Conservation (phyloP, 768 basidiomycete genomes). For the Cyclocybe aegerita region DNA sequence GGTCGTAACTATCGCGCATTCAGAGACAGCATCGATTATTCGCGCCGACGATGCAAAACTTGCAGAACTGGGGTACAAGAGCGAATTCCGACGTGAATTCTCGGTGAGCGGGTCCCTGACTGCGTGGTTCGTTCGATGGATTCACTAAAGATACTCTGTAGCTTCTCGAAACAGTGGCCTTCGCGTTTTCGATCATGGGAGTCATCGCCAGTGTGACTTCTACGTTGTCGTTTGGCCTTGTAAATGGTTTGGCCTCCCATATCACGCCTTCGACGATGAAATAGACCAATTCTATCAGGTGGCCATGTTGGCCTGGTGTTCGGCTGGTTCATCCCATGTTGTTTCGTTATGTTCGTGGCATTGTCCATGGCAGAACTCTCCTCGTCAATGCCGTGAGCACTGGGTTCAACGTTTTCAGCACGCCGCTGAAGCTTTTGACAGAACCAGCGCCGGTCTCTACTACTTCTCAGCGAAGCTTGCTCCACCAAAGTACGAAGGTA, state of each 20-base stretch:
- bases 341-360: constrained; percentile 68
- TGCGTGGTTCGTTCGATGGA: neutral
- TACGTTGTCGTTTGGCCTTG: constrained; percentile 61
- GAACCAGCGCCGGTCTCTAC: constrained; percentile 77
- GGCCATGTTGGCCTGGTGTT: constrained; percentile 79
- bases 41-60: constrained; percentile 52
- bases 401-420: neutral
- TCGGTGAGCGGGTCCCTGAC: constrained; percentile 40
- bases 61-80: constrained; percentile 68
- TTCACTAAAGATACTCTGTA: constrained; percentile 16
- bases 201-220: constrained; percentile 69
- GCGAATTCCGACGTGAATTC: constrained; percentile 74
- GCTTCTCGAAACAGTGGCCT: constrained; percentile 63
- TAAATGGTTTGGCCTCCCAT: constrained; percentile 43
- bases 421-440: constrained; percentile 19
- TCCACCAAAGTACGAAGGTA: constrained; percentile 54
- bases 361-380: constrained; percentile 73
- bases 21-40: constrained; percentile 17
- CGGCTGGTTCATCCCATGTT: constrained; percentile 72
- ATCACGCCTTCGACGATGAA: neutral
- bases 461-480: constrained; percentile 79
- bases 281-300: constrained; percentile 34
- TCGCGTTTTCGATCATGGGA: constrained; percentile 73
- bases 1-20: constrained; percentile 12
- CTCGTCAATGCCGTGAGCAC: constrained; percentile 71